A percentile compares a stretch with the other conserved stretches of the same genome.
Evolutionary conservation across 805 yeast genomes (phyloP).

Genomic region (Maudiozyma saulgeensis): DNA sequence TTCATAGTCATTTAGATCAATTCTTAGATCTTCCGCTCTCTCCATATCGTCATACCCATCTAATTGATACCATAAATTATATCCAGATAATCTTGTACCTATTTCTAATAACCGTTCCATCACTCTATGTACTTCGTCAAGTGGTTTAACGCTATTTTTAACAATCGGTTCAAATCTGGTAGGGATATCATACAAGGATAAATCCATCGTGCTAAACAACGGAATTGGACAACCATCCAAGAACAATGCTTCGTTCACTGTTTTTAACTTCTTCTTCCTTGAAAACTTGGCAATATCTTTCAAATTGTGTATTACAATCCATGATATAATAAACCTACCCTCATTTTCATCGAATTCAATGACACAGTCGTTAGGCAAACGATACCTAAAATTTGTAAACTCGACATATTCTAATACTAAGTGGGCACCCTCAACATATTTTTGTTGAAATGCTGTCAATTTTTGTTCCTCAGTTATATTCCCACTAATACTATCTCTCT

Average conservation of each 20-base stretch:
- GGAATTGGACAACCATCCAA: slow-evolving; percentile 33
- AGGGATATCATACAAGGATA: slow-evolving; percentile 59
- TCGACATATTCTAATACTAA: slow-evolving; percentile 80
- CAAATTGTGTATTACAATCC: slow-evolving; percentile 27
- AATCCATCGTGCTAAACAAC: slow-evolving; percentile 51
- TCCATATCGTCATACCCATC: slow-evolving; percentile 65
- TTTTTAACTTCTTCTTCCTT: slow-evolving; percentile 12
- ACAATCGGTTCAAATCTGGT: slow-evolving; percentile 54
- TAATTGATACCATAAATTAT: slow-evolving; percentile 74
- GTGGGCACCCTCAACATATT: slow-evolving; percentile 58
- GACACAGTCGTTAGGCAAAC: slow-evolving; percentile 68
- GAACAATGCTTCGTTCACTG: slow-evolving; percentile 14
- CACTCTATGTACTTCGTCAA: slow-evolving; percentile 43
- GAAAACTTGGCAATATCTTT: slow-evolving; percentile 20
- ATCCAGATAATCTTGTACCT: slow-evolving; percentile 53
- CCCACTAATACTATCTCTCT: not conserved
- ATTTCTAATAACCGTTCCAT: slow-evolving; percentile 53
- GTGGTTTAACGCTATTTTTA: slow-evolving; percentile 51
- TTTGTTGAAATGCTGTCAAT: slow-evolving; percentile 69
- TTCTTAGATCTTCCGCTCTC: slow-evolving; percentile 54
- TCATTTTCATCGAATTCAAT: slow-evolving; percentile 40
- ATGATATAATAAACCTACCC: slow-evolving; percentile 23
- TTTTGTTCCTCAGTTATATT: slow-evolving; percentile 36
- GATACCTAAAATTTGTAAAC: slow-evolving; percentile 61
- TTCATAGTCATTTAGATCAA: slow-evolving; percentile 47